Percentiles rank a stretch among this genome's conserved stretches.
phyloP scores from a whole-genome alignment of 2,329 filamentous ascomycete genomes.

The Cordyceps pruinosa region DNA sequence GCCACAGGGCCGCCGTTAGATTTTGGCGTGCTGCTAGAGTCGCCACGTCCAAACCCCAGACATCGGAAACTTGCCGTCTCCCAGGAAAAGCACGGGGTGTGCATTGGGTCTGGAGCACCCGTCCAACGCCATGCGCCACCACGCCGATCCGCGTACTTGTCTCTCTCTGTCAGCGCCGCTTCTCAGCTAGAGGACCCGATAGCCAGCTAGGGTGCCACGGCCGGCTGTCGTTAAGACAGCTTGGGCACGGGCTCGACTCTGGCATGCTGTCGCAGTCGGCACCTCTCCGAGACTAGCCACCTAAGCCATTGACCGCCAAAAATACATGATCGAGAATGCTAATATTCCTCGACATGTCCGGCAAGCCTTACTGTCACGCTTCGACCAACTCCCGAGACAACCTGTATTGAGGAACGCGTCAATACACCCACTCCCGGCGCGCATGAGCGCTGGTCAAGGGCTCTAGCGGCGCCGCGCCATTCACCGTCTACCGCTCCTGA shows the following conservation, averaged over 20 bases:
- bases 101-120: constrained; percentile 6
- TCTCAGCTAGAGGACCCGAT: constrained; percentile 5
- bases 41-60: background rate
- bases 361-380: background rate
- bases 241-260: constrained; percentile 2
- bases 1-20: constrained; percentile 7
- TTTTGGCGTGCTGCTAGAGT: background rate
- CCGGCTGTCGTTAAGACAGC: constrained; percentile 11
- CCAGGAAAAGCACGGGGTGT: background rate
- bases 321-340: background rate
- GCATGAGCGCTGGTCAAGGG: background rate
- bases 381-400: constrained; percentile 1
- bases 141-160: constrained; percentile 6
- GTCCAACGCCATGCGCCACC: constrained; percentile 9
- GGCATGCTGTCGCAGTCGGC: constrained; percentile 1
- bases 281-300: constrained; percentile 6
- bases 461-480: background rate
- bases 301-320: background rate
- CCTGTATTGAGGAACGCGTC: background rate
- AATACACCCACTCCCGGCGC: background rate
- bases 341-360: background rate
- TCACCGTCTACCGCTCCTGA: background rate
- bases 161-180: constrained; percentile 4
- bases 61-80: constrained; percentile 11
- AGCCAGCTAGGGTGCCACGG: constrained; percentile 9